These are phyloP conservation scores for Lignosus rhinocerotis DNA, from an alignment of 1,284 basidiomycete genomes.

Conservation along the genomic window DNA sequence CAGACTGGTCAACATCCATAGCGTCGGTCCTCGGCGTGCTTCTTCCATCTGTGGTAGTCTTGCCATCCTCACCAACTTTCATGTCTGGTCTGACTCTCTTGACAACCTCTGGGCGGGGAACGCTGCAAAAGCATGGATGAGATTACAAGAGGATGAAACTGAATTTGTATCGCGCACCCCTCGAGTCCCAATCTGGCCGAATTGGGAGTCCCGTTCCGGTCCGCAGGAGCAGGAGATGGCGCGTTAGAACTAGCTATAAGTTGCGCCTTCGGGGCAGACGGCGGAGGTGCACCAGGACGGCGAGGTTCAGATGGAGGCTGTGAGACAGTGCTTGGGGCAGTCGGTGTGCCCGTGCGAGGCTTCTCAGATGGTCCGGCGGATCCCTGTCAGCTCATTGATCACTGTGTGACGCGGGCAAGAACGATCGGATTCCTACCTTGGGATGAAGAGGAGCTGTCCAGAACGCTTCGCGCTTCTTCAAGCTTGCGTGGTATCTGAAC, in stretches of 20 bases:
- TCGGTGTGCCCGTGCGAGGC: conserved; percentile 38
- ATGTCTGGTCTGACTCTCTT: conserved; percentile 63
- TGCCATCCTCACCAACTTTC: conserved; percentile 20
- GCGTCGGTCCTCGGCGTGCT: conserved; percentile 27
- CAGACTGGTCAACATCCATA: conserved; percentile 43
- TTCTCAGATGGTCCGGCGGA: conserved; percentile 39
- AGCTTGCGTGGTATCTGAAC: conserved; percentile 63
- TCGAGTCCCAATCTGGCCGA: conserved; percentile 62
- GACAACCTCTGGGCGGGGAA: conserved; percentile 76
- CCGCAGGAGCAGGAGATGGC: conserved; percentile 10
- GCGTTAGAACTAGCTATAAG: conserved; percentile 27
- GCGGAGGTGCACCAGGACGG: conserved; percentile 35
- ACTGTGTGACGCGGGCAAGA: conserved; percentile 16
- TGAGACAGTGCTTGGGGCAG: conserved; percentile 24
- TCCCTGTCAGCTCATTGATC: conserved; percentile 40
- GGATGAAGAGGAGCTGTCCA: conserved; percentile 47
- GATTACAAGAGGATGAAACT: not conserved
- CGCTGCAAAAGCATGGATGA: conserved; percentile 38
- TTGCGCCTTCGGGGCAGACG: conserved; percentile 62
- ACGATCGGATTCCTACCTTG: conserved; percentile 21
- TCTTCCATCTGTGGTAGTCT: conserved; percentile 28
- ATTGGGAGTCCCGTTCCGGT: conserved; percentile 27
- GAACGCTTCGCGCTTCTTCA: conserved; percentile 66
- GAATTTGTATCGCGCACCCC: conserved; percentile 43
- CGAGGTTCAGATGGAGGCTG: conserved; percentile 30